Evolutionary conservation across 306 rosid species (phyloP), one percentile per base, ranked within the genome.

Genomic region (Arachis stenosperma): DNA sequence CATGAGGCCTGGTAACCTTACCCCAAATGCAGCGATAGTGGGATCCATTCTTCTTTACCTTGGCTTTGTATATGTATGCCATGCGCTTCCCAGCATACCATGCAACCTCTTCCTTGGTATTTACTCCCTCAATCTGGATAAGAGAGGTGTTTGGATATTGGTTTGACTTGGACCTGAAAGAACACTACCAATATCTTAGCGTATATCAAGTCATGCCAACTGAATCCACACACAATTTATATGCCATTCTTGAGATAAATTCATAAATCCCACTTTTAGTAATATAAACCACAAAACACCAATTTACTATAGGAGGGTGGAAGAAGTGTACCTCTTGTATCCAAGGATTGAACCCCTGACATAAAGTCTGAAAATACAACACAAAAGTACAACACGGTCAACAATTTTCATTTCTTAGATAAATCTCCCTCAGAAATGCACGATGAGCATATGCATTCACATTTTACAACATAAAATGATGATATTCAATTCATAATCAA

Each of bases 1-100:
- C 99, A 40, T 94, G 99, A 36, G 98, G 95, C 81, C 98, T 86
- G 12, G 67, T 40, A 5, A 94, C 98, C 86, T 94, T 94, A 5
- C 98, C 98, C 98, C 98, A 94, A 71, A 94, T 89, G 89, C 98
- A 94, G 46, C 98, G 94, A 75, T 91, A 94, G 75, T 91, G 97
- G 47, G 75, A 71, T 8, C 95, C 97, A 0, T 94, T 70, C 78
- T 73, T 84, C 90, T 91, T 94, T 56, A 88, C 92, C 86, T 94
- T 94, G 39, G 96, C 98, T 79, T 88, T 94, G 88, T 91, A 94
- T 66, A 94, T 89, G 80, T 94, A 94, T 0, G 96, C 98, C 96
- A 94, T 13, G n/a, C 96, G 84, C 85, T 94, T 94, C 11, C 98
- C 98, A 1, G 67, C 52, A 12, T 94, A 94, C 92, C 92, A 94